Percentiles rank a stretch among this genome's conserved stretches.
These are phyloP conservation scores for Saccharum officinarum DNA, from an alignment of 176 grass and related monocot genomes.

Conservation along the genomic window DNA sequence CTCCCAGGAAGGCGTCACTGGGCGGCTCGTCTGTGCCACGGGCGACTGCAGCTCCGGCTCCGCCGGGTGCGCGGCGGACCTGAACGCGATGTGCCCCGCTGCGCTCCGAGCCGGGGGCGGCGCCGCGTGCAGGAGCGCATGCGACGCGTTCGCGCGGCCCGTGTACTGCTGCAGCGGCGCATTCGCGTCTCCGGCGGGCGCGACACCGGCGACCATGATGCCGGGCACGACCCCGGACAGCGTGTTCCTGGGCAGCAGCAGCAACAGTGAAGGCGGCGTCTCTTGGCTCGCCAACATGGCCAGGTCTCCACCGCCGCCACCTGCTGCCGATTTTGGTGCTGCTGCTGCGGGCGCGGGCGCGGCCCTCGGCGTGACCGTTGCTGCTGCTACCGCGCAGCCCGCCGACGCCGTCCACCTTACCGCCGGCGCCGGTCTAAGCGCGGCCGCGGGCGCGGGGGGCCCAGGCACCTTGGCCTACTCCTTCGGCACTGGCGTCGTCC, in stretches of 20 bases:
- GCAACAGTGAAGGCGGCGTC: constrained; percentile 29
- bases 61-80: constrained; percentile 77
- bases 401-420: too few relatives aligned
- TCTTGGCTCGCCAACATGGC: constrained; percentile 81
- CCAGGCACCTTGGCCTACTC: too few relatives aligned
- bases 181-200: constrained; percentile 55
- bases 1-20: constrained; percentile 34
- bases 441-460: too few relatives aligned
- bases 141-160: constrained; percentile 70
- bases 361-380: too few relatives aligned
- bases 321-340: too few relatives aligned
- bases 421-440: too few relatives aligned
- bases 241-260: constrained; percentile 43
- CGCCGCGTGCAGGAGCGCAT: constrained; percentile 79
- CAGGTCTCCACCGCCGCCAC: too few relatives aligned
- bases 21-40: constrained; percentile 56
- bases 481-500: too few relatives aligned
- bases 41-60: constrained; percentile 82
- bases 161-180: constrained; percentile 90
- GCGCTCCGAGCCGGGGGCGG: constrained; percentile 65
- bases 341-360: too few relatives aligned
- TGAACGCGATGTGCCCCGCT: constrained; percentile 77
- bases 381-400: too few relatives aligned
- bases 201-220: neutral
- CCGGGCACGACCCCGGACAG: constrained; percentile 30